Evolutionary conservation across 2,329 filamentous ascomycete genomes (phyloP), one percentile per base, ranked within the genome.

Genomic region (Phyllosticta citrichinensis): DNA sequence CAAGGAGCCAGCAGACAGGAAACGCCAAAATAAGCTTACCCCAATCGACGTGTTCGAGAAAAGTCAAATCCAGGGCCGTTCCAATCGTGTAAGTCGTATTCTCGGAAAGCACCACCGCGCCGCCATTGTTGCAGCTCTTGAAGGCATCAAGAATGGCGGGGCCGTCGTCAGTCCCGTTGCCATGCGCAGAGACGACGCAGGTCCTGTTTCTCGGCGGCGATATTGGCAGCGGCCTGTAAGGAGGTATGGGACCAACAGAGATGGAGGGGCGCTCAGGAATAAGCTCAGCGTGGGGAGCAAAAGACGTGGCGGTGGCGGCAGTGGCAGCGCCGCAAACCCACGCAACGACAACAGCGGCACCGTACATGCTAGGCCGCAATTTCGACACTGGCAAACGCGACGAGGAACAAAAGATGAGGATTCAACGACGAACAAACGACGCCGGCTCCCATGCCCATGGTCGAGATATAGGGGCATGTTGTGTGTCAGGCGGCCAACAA

Each of bases 61-160:
- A 87, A 0, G 83, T 87, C 65, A 88, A 71, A 66, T 89, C 83
- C 35, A 89, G 69, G 0, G 85, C 83, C 0, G 83, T 87, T 14
- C 80, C 84, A 63, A 89, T 80, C 1, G 78, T 82, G 68, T 88
- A 89, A 3, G 76, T 77, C 62, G 77, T 74, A 30, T 81, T 80
- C 19, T 75, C 73, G 2, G 79, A 75, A 55, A 88, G 82, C 1
- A 87, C 75, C 5, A 87, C 80, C 12, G 81, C 82, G 8, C 85
- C 85, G 11, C 84, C 84, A 62, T 83, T 73, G 66, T 87, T 87
- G 71, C 85, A 87, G 62, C 77, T 67, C 53, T 83, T 73, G 60
- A 87, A 71, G 0, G 84, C 83, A 1, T 75, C 69, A 9, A 86
- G 65, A 56, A 87, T 81, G 60, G 79, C 71, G 24, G 73, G 62